Percentiles rank a stretch among this genome's conserved stretches.
These are phyloP conservation scores for Marsdenia floribunda DNA, from an alignment of 257 asterid genomes.

Conservation along the genomic window DNA sequence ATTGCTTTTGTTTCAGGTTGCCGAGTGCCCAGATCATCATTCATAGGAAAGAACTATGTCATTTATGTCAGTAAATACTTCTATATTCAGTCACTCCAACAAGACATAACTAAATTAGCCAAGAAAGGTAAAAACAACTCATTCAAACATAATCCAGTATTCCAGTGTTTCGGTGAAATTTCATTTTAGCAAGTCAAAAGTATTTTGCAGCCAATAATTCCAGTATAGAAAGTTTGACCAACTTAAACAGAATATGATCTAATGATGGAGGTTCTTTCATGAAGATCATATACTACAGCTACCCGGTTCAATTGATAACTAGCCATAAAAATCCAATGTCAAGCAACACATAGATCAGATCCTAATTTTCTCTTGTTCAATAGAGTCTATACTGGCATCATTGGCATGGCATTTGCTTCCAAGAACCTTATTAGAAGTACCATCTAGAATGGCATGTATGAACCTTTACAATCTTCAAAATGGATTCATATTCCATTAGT, in stretches of 20 bases:
- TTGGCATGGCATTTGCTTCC: not conserved
- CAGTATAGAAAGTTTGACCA: not conserved
- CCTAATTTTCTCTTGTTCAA: not conserved
- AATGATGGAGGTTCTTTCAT: not conserved
- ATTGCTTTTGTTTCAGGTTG: conserved; percentile 98
- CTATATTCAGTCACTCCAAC: conserved; percentile 25
- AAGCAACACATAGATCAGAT: not conserved
- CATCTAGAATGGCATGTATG: not conserved
- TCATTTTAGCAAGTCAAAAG: not conserved
- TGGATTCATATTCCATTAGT: not conserved
- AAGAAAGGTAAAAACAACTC: not conserved
- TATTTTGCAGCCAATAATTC: not conserved
- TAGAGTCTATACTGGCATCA: not conserved
- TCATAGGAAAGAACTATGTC: conserved; percentile 88
- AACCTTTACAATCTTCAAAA: not conserved
- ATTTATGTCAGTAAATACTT: conserved; percentile 50
- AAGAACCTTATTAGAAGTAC: not conserved
- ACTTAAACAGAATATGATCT: not conserved
- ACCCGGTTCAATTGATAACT: not conserved
- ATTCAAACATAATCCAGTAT: not conserved
- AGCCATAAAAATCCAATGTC: not conserved
- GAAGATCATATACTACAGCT: not conserved
- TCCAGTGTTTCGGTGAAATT: not conserved
- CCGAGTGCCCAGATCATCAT: conserved; percentile 65
- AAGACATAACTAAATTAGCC: not conserved